Evolutionary conservation across 257 asterid species (phyloP), one percentile per base, ranked within the genome.

Genomic region (Solanum commersonii): DNA sequence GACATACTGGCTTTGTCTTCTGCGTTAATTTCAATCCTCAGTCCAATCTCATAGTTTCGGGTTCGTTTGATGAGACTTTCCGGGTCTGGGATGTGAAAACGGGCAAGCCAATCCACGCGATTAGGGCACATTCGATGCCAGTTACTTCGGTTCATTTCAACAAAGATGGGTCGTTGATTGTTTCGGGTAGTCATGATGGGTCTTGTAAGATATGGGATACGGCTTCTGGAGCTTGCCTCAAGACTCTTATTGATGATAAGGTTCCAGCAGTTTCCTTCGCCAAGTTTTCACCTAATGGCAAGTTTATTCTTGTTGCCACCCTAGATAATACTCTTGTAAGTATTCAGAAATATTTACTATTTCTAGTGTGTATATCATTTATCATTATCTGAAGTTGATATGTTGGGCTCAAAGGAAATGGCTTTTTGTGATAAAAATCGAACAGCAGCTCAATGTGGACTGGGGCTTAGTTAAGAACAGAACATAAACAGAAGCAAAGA

Each of bases 191-290:
- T 60, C 96, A 92, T n/a, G 99, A 97, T 77, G 99, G 99, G 8
- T 90, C 96, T 25, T 97, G 99, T 88, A 97, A 94, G 95, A 96
- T 96, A 83, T 97, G 98, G 98, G 99, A 96, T 73, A 42, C 94
- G 8, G 93, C 90, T 18, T 90, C 87, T 11, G 99, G 99, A 8
- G 67, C 70, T 4, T 90, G 93, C 90, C 91, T 96, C 65, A 94
- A 90, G 92, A 91, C 95, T 23, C 93, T 96, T 89, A 95, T 96
- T 74, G 98, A 96, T 87, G 98, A 94, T 67, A 93, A 92, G 91
- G 89, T 87, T 65, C 94, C 96, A 1, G 94, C 94, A 0, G 99
- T 97, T 22, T 93, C 98, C 3, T 97, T 92, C 63, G 94, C 97
- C 20, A 95, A 91, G 93, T 97, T 97, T 86, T 97, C 98, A 0